Evolutionary conservation across 768 basidiomycete genomes (phyloP).

Genomic region (Naganishia randhawae): DNA sequence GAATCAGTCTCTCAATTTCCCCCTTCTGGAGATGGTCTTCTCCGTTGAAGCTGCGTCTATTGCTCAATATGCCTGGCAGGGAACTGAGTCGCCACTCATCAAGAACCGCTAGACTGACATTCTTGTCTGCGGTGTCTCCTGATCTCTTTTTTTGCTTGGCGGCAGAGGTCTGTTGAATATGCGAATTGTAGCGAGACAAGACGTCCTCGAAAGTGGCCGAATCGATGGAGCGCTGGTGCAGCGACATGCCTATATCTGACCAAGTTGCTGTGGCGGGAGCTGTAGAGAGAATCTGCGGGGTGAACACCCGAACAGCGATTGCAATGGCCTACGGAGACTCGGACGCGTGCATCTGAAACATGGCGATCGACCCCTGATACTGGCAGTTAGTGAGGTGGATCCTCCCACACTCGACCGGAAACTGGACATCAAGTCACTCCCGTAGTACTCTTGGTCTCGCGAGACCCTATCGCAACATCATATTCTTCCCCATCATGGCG

Average conservation of each 20-base stretch:
- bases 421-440: too few species aligned
- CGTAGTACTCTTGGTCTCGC: too few species aligned
- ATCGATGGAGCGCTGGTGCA: not conserved
- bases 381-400: too few species aligned
- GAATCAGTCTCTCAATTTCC: constrained; percentile 24
- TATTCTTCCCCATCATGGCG: not conserved
- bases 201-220: not conserved
- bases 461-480: not conserved
- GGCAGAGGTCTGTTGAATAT: not conserved
- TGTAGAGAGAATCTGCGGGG: too few species aligned
- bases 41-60: not conserved
- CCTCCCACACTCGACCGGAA: too few species aligned
- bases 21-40: constrained; percentile 13
- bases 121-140: not conserved
- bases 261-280: not conserved
- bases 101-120: not conserved
- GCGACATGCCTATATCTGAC: too few species aligned
- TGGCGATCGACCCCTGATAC: not conserved
- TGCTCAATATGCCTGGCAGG: not conserved
- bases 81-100: constrained; percentile 9
- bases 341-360: not conserved
- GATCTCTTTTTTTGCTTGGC: constrained; percentile 12
- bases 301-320: too few species aligned
- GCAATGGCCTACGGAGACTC: too few species aligned
- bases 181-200: not conserved